A percentile compares a stretch with the other conserved stretches of the same genome.
Conservation (phyloP, 139 green algal genomes). For the Haematococcus lacustris region DNA sequence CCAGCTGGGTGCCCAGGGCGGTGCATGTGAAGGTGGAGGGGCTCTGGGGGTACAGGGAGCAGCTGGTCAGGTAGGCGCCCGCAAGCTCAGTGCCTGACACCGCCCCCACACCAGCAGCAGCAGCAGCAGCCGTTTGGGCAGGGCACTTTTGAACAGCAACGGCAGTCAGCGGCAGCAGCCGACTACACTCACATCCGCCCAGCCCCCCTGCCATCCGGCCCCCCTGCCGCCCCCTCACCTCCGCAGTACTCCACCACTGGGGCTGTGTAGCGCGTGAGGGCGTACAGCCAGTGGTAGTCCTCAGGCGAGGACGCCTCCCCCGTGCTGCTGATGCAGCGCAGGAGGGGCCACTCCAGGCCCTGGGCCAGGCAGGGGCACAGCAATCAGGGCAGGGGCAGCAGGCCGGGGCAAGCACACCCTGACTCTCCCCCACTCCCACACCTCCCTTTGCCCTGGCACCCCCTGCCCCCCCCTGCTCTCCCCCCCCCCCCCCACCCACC, state of each 20-base stretch:
- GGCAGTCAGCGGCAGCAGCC: not conserved
- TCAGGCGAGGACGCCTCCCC: slow-evolving; percentile 66
- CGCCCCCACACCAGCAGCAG: too few species aligned
- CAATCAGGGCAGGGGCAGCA: too few species aligned
- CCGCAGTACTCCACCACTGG: slow-evolving; percentile 91
- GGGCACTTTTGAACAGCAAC: too few species aligned
- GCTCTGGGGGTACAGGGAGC: slow-evolving; percentile 66
- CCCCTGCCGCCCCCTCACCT: slow-evolving; percentile 17
- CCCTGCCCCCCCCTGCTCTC: too few species aligned
- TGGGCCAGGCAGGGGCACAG: too few species aligned
- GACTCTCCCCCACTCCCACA: not conserved
- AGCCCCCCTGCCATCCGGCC: not conserved
- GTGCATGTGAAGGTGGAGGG: slow-evolving; percentile 70
- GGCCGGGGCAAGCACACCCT: not conserved
- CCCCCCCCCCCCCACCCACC: not conserved
- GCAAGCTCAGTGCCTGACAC: slow-evolving; percentile 82
- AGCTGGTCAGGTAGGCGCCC: slow-evolving; percentile 68
- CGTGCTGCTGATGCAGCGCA: slow-evolving; percentile 27
- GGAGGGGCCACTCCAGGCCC: slow-evolving; percentile 20
- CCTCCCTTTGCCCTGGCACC: not conserved
- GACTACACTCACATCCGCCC: too few species aligned
- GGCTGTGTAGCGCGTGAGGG: slow-evolving; percentile 46
- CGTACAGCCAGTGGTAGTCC: slow-evolving; percentile 73
- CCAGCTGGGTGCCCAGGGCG: slow-evolving; percentile 48
- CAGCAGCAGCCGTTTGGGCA: too few species aligned